Evolutionary conservation across 1,284 basidiomycete genomes (phyloP), one percentile per base, ranked within the genome.

Genomic region (Ceratobasidium theobromae): DNA sequence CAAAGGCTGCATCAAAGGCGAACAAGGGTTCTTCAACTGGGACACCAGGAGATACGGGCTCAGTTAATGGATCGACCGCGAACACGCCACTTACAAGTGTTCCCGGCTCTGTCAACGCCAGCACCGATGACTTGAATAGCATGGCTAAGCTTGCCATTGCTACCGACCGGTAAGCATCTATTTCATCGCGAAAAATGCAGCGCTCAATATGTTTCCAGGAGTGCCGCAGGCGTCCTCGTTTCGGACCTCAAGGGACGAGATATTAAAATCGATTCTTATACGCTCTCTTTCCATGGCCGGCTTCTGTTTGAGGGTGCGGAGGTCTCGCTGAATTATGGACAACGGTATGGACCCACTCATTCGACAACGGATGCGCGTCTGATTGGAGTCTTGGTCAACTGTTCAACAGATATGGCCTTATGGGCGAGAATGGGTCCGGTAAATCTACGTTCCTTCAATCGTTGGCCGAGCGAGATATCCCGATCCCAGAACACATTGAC

Each of bases 381-480:
- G 45, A 60, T 49, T 18, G 43, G 23, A 46, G 38, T 30, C 21
- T 43, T 43, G 21, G 21, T n/a, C n/a, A n/a, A 23, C 43, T 55
- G 53, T 60, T 49, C 45, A 43, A 16, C 67, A 80, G 82, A 72
- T 86, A 99, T 75, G 96, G 96, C 79, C 83, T 98, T 28, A 82
- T 98, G 66, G 96, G 96, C 66, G 95, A 98, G 78, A 98, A 99
- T 76, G 96, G 96, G 48, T 96, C 92, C 16, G 96, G 96, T 77
- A 99, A 99, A 77, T 81, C 80, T 40, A 81, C 80, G 48, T 81
- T 81, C 77, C 74, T 82, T 66, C 75, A 77, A 69, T 78, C 78
- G 66, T 77, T 67, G 72, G 77, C 93, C 21, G 89, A 94, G 72
- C 89, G 94, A 68, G 96, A 99, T 75, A 92, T 99, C 69, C 87